These are phyloP conservation scores for Pseudopithomyces maydicus DNA, from an alignment of 2,329 filamentous ascomycete genomes.

Conservation along the genomic window DNA sequence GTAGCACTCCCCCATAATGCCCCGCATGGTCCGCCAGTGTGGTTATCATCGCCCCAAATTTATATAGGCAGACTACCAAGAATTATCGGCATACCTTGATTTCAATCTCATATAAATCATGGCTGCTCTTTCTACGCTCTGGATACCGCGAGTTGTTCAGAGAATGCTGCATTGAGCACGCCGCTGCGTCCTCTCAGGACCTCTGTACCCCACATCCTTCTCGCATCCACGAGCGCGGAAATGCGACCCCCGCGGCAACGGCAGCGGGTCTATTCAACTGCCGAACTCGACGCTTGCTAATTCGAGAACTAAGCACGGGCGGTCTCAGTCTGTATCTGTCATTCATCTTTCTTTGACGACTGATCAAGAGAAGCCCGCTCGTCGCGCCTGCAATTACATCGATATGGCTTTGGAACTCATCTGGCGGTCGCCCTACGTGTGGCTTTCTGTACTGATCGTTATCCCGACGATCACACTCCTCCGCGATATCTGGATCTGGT, in stretches of 20 bases:
- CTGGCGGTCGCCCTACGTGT: conserved; percentile 24
- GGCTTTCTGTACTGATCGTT: conserved; percentile 32
- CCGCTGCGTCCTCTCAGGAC: not conserved
- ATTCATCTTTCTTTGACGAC: not conserved
- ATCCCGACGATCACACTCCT: conserved; percentile 31
- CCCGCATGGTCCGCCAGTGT: conserved; percentile 3
- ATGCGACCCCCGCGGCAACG: conserved; percentile 4
- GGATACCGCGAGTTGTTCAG: not conserved
- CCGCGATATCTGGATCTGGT: conserved; percentile 35
- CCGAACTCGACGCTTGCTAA: conserved; percentile 21
- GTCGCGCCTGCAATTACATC: not conserved
- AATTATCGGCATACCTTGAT: too few species aligned
- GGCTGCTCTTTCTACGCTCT: too few species aligned
- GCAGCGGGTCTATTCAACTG: conserved; percentile 24
- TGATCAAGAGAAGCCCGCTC: not conserved
- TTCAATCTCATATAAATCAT: too few species aligned
- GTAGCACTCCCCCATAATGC: conserved; percentile 1
- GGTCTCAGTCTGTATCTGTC: conserved; percentile 6
- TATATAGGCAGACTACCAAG: too few species aligned
- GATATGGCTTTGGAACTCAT: conserved; percentile 35
- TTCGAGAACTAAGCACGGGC: not conserved
- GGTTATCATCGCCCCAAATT: too few species aligned
- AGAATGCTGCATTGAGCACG: not conserved
- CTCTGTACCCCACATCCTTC: conserved; percentile 8
- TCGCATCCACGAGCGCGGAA: not conserved